Percentiles rank a stretch among this genome's conserved stretches.
Evolutionary conservation across 768 basidiomycete genomes (phyloP).

Genomic region (Russula vinacea): DNA sequence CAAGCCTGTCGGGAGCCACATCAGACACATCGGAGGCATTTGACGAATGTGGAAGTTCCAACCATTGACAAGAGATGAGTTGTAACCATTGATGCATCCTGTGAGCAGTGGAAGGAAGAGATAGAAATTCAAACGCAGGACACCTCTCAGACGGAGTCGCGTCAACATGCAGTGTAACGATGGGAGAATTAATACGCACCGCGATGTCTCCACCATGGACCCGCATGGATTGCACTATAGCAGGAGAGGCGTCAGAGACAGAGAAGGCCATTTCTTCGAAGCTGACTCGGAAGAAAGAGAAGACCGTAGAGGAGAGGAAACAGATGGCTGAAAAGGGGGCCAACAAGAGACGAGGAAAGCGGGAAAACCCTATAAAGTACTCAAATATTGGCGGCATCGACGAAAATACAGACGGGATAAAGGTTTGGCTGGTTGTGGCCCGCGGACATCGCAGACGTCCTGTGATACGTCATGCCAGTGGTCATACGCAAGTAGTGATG

Average conservation of each 20-base stretch:
- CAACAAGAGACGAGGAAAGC: neutral
- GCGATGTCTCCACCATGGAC: constrained; percentile 59
- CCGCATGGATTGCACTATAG: constrained; percentile 58
- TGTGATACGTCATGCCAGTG: too few species aligned
- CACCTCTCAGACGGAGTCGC: constrained; percentile 40
- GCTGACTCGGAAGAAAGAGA: neutral
- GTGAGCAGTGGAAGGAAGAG: constrained; percentile 63
- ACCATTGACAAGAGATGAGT: constrained; percentile 64
- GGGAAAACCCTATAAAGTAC: neutral
- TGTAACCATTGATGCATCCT: constrained; percentile 64
- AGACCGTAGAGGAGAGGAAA: neutral
- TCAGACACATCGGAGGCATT: neutral
- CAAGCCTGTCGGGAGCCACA: constrained; percentile 44
- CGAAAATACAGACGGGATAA: neutral
- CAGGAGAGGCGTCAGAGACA: constrained; percentile 51
- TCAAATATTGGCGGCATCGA: too few species aligned
- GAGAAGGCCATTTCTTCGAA: constrained; percentile 35
- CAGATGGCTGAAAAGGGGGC: neutral
- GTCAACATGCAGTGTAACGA: constrained; percentile 1
- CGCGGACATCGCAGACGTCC: constrained; percentile 2
- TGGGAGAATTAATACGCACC: constrained; percentile 39
- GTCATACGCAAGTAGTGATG: too few species aligned
- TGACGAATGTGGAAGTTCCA: neutral
- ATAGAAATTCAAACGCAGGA: constrained; percentile 55
- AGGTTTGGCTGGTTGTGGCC: neutral